A percentile compares a stretch with the other conserved stretches of the same genome.
Conservation (phyloP, 257 asterid species). For the Solanum sitiens region DNA sequence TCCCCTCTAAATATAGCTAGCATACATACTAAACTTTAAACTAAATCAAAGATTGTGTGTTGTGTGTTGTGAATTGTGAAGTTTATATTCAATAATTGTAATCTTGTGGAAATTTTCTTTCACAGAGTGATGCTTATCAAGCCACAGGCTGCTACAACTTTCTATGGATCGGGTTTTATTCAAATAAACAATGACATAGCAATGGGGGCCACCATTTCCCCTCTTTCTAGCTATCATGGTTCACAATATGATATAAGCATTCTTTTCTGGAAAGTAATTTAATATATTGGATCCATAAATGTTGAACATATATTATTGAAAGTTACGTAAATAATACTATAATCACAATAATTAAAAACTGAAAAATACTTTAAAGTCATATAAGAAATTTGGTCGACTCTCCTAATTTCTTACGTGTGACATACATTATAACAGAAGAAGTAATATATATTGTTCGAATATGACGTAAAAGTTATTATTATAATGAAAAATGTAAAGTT, state of each 20-base stretch:
- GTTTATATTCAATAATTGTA: slow-evolving; percentile 6
- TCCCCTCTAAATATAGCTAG: slow-evolving; percentile 19
- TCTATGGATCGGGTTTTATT: slow-evolving; percentile 64
- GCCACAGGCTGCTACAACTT: slow-evolving; percentile 84
- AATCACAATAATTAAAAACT: no score
- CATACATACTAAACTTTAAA: background rate
- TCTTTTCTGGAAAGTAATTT: slow-evolving; percentile 70
- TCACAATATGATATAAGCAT: slow-evolving; percentile 75
- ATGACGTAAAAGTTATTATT: no score
- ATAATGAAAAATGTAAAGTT: no score
- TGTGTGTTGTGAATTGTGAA: background rate
- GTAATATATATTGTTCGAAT: no score
- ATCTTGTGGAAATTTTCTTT: slow-evolving; percentile 6
- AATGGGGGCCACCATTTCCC: slow-evolving; percentile 75
- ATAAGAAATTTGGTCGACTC: no score
- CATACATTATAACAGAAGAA: no score
- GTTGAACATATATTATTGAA: background rate
- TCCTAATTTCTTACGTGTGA: no score
- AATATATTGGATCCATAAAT: background rate
- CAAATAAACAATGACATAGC: slow-evolving; percentile 64
- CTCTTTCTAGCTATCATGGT: slow-evolving; percentile 40
- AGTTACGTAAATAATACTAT: no score
- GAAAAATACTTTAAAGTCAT: no score
- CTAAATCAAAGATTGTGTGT: background rate
- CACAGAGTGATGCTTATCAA: slow-evolving; percentile 75